Evolutionary conservation across 768 basidiomycete genomes (phyloP).

Genomic region (Tephrocybe sp.): DNA sequence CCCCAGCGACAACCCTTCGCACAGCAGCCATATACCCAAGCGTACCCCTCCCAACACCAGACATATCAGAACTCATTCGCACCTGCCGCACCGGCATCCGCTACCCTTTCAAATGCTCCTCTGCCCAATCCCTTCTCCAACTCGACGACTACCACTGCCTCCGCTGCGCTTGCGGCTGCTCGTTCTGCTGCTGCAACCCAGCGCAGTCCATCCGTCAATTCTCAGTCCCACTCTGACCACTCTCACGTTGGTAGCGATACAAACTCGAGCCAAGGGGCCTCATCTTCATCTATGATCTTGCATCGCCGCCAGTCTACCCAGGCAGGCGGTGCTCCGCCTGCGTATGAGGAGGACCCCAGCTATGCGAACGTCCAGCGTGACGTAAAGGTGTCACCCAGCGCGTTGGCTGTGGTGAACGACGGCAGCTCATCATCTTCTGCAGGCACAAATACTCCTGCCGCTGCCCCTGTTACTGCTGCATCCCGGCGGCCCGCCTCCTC

Average conservation of each 20-base stretch:
- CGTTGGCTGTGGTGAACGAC: constrained; percentile 2
- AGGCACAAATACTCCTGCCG: not conserved
- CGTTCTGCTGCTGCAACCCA: constrained; percentile 1
- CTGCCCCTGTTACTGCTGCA: not conserved
- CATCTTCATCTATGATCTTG: not conserved
- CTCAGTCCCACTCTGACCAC: not conserved
- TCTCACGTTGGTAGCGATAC: not conserved
- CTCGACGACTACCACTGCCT: constrained; percentile 7
- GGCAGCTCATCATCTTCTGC: not conserved
- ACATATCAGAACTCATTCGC: constrained; percentile 6
- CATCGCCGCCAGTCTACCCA: constrained; percentile 15
- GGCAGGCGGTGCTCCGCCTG: constrained; percentile 2
- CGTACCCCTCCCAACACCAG: not conserved
- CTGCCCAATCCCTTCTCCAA: constrained; percentile 11
- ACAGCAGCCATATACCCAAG: constrained; percentile 8
- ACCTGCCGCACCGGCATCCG: not conserved
- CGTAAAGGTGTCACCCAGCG: constrained; percentile 12
- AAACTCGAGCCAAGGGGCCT: not conserved
- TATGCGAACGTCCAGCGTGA: constrained; percentile 20
- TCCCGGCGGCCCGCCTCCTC: constrained; percentile 16
- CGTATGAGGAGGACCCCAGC: constrained; percentile 8
- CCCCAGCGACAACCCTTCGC: constrained; percentile 5
- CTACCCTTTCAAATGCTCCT: not conserved
- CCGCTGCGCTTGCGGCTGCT: constrained; percentile 10
- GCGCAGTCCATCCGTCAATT: constrained; percentile 1